Percentiles rank a stretch among this genome's conserved stretches.
These are phyloP conservation scores for Wolfiporia cocos DNA, from an alignment of 1,284 basidiomycete species.

Conservation along the genomic window DNA sequence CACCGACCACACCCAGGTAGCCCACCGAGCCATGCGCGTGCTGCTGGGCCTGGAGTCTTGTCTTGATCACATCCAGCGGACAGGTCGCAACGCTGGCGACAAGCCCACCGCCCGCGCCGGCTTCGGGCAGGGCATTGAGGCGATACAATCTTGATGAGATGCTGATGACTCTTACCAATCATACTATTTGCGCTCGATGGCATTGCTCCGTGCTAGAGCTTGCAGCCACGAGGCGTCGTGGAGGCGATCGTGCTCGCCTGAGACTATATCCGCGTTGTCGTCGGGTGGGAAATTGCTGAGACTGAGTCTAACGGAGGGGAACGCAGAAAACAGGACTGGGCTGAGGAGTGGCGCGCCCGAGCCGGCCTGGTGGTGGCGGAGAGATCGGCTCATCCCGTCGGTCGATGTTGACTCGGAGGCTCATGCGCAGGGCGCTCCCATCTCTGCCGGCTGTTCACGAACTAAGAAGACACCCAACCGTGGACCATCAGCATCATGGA, in stretches of 20 bases:
- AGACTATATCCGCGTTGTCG: no score
- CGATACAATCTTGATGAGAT: conserved; percentile 7
- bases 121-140: conserved; percentile 29
- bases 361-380: no score
- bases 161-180: conserved; percentile 44
- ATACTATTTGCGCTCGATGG: conserved; percentile 67
- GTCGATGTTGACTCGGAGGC: no score
- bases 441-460: no score
- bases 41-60: conserved; percentile 89
- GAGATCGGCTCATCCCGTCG: no score
- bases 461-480: no score
- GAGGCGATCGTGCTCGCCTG: not conserved
- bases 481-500: no score
- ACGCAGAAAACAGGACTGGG: no score
- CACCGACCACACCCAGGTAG: conserved; percentile 75
- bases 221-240: conserved; percentile 43
- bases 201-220: conserved; percentile 68
- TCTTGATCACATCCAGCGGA: conserved; percentile 97
- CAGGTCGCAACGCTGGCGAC: conserved; percentile 94
- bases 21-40: conserved; percentile 56
- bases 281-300: no score
- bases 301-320: no score
- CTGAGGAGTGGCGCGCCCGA: no score
- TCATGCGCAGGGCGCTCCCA: no score
- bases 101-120: conserved; percentile 83